Base-by-base conservation (phyloP, 805 yeast genomes). In the Cyberlindnera mycetangii region DNA sequence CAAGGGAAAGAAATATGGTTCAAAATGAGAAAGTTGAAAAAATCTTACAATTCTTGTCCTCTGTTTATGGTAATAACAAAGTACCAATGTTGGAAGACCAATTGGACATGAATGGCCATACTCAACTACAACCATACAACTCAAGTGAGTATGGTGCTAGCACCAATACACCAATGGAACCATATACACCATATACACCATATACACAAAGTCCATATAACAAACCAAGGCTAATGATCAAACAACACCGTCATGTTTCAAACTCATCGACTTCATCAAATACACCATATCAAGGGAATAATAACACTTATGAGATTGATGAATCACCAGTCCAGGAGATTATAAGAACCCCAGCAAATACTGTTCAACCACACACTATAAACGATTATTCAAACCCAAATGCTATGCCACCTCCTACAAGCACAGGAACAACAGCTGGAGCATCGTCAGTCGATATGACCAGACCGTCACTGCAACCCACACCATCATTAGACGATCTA, bases 1-100 rank as follows among this genome's bases (percentile, higher is more conserved):
- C 92, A 6, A 74, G 97, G 42, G 97, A 92, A 61, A 78, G 90
- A 51, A 87, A 90, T 63, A 79, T 84, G 55, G 75, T 82, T 27
- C 98, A 93, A 61, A 81, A 92, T 32, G 92, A 86, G 50, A 88
- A 96, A 18, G 71, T 93, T 44, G 95, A 89, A 52, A 85, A 87
- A 51, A 92, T 93, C 40, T 67, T 93, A 56, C 78, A 93, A 54
- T 92, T 93, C 53, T 70, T 93, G 56, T 95, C 97, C 2, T 78
- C 90, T 6, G 76, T 92, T 25, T 58, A 58, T 40, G 60, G 61
- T n/a, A 55, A 51, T 32, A 55, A 49, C 40, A 55, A 48, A 32
- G 49, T 53, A 20, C 58, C 52, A 21, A 53, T 49, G 2, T 37
- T 59, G 18, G 60, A 56, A 28, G 53, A 53, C 28, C 53, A 52